Percentiles rank a stretch among this genome's conserved stretches.
Conservation (phyloP, 1,284 basidiomycete species). For the Naganishia sp. region DNA sequence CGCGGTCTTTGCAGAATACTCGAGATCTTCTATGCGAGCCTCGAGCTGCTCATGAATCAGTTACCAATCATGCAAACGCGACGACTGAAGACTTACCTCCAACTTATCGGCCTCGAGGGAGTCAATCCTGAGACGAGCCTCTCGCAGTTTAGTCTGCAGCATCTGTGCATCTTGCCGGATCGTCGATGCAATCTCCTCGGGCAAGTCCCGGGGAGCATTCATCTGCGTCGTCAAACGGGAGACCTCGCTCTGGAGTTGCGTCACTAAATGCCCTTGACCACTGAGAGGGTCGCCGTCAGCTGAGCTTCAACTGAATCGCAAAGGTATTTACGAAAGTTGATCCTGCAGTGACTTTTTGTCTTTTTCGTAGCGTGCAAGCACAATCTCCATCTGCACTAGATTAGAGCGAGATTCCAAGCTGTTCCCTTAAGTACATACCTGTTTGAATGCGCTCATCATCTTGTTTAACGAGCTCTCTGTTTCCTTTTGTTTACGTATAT, state of each 20-base stretch:
- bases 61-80: not conserved
- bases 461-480: constrained; percentile 27
- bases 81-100: constrained; percentile 9
- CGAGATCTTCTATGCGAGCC: constrained; percentile 19
- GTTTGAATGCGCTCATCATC: constrained; percentile 30
- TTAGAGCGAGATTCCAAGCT: not conserved
- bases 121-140: constrained; percentile 10
- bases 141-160: constrained; percentile 19
- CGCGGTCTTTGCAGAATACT: constrained; percentile 12
- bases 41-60: constrained; percentile 17
- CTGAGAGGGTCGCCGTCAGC: not conserved
- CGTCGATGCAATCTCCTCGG: constrained; percentile 19
- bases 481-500: constrained; percentile 28
- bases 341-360: constrained; percentile 19
- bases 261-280: not conserved
- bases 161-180: constrained; percentile 16
- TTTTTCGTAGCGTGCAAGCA: constrained; percentile 21
- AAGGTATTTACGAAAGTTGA: constrained; percentile 3
- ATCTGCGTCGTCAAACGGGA: constrained; percentile 6
- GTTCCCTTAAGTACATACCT: constrained; percentile 15
- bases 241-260: constrained; percentile 3
- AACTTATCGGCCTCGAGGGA: constrained; percentile 24
- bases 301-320: too few species aligned
- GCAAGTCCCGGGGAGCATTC: not conserved
- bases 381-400: constrained; percentile 25